A percentile compares a stretch with the other conserved stretches of the same genome.
Evolutionary conservation across 1,284 basidiomycete species (phyloP).

Genomic region (Leccinum subatratum): DNA sequence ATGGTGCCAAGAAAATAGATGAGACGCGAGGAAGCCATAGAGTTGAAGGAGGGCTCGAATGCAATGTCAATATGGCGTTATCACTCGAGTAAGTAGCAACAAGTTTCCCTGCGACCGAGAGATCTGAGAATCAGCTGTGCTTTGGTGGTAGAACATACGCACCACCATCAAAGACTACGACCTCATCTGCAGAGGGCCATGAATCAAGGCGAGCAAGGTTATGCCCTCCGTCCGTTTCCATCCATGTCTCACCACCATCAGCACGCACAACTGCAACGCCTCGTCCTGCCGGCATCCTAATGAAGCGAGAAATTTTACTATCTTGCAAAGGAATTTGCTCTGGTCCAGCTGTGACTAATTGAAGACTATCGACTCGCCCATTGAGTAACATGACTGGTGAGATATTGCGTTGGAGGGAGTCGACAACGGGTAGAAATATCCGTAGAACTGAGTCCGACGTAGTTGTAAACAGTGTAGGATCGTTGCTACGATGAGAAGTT

Average conservation of each 20-base stretch:
- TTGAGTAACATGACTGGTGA: conserved; percentile 57
- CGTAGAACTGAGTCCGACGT: conserved; percentile 73
- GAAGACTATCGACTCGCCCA: conserved; percentile 50
- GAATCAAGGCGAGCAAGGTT: conserved; percentile 41
- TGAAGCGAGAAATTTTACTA: conserved; percentile 52
- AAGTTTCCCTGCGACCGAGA: conserved; percentile 26
- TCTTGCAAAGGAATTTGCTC: conserved; percentile 45
- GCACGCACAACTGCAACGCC: conserved; percentile 63
- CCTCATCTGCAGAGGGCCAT: conserved; percentile 55
- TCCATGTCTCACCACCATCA: conserved; percentile 62
- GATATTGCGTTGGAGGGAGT: conserved; percentile 69
- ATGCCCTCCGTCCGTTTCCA: conserved; percentile 42
- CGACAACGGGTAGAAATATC: conserved; percentile 83
- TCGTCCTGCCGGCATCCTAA: conserved; percentile 70
- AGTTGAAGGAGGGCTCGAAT: conserved; percentile 43
- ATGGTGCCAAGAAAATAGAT: conserved; percentile 62
- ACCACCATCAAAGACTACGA: conserved; percentile 66
- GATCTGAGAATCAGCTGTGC: conserved; percentile 1
- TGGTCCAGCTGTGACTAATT: conserved; percentile 36
- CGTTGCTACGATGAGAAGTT: conserved; percentile 48
- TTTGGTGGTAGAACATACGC: conserved; percentile 21
- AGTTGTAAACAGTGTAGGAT: conserved; percentile 71
- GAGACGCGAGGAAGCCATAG: conserved; percentile 49
- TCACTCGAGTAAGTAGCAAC: conserved; percentile 39
- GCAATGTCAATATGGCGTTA: conserved; percentile 44